Conservation (phyloP, 768 basidiomycete genomes). For the Mycena pura region DNA sequence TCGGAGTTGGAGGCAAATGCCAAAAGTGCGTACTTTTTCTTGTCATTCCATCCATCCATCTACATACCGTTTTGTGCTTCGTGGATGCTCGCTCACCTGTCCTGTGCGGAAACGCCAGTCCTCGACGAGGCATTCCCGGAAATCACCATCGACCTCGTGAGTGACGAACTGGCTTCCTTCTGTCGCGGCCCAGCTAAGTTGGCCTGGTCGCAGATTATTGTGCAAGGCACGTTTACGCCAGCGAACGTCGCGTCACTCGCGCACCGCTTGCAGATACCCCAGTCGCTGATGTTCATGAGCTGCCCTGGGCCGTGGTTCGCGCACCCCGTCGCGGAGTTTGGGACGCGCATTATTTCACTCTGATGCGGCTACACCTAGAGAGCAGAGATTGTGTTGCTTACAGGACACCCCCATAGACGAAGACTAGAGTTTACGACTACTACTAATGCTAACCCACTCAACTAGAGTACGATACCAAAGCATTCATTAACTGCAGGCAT, state of each 20-base stretch:
- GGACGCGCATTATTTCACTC: slow-evolving; percentile 56
- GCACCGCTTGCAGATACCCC: slow-evolving; percentile 54
- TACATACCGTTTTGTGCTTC: background rate
- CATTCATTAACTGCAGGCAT: too few species aligned
- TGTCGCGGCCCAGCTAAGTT: background rate
- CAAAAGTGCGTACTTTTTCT: slow-evolving; percentile 52
- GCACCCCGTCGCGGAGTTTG: slow-evolving; percentile 54
- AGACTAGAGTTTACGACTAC: too few species aligned
- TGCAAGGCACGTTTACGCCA: slow-evolving; percentile 52
- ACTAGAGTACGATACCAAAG: too few species aligned
- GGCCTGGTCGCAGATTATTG: slow-evolving; percentile 45
- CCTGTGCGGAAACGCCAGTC: slow-evolving; percentile 31
- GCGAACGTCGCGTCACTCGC: slow-evolving; percentile 55
- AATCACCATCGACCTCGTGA: slow-evolving; percentile 69
- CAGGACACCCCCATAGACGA: too few species aligned
- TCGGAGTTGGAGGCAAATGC: slow-evolving; percentile 78
- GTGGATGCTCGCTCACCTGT: background rate
- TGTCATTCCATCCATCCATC: background rate
- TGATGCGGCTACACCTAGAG: too few species aligned
- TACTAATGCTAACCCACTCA: too few species aligned
- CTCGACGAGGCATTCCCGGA: slow-evolving; percentile 62
- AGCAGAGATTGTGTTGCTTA: too few species aligned
- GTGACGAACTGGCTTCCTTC: slow-evolving; percentile 20
- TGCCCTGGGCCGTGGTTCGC: slow-evolving; percentile 58
- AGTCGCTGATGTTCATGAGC: slow-evolving; percentile 67